Percentiles rank a stretch among this genome's conserved stretches.
Evolutionary conservation across 1,139 yeast genomes (phyloP).

Genomic region (Arxiozyma slooffiae): DNA sequence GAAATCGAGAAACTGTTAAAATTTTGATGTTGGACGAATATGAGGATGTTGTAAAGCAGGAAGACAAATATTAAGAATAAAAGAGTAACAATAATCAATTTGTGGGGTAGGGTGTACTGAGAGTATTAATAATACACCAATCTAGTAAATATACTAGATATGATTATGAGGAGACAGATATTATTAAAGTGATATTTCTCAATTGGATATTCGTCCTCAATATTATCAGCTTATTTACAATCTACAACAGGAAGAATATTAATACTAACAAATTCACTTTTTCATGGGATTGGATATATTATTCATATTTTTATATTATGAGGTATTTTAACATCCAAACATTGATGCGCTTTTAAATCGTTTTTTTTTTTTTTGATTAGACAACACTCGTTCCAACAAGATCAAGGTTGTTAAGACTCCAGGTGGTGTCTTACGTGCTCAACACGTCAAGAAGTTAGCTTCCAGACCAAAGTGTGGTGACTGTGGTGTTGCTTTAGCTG

Average conservation of each 20-base stretch:
- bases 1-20: too few species aligned
- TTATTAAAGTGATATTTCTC: neutral
- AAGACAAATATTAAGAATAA: neutral
- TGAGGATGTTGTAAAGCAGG: neutral
- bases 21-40: neutral
- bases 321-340: neutral
- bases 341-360: conserved; percentile 21
- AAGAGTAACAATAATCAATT: too few species aligned
- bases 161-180: neutral
- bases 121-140: neutral
- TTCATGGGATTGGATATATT: neutral
- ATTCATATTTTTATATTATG: neutral
- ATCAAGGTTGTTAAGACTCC: conserved; percentile 99
- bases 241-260: neutral
- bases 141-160: neutral
- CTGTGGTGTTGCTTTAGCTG: conserved; percentile 87
- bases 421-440: conserved; percentile 97
- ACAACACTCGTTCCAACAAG: conserved; percentile 99
- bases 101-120: neutral
- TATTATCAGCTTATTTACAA: neutral
- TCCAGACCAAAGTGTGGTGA: conserved; percentile 98
- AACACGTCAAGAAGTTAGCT: conserved; percentile 91
- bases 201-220: neutral
- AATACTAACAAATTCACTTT: neutral
- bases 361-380: conserved; percentile 32